Conservation (phyloP, 1,284 basidiomycete species). For the Flammula alnicola region DNA sequence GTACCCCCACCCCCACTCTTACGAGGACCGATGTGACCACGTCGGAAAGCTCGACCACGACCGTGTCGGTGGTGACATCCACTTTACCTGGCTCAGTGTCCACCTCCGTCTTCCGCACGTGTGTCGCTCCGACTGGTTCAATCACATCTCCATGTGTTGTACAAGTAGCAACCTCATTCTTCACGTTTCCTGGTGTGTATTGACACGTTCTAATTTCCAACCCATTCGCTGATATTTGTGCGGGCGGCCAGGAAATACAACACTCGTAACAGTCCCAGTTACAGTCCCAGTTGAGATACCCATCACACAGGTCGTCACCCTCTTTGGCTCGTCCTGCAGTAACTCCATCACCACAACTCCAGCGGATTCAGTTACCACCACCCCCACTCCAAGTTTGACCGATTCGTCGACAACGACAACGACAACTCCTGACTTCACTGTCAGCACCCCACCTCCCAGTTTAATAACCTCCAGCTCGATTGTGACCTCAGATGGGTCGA, state of each 20-base stretch:
- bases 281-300: constrained; percentile 35
- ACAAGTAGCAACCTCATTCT: constrained; percentile 26
- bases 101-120: constrained; percentile 24
- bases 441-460: too few relatives aligned
- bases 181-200: constrained; percentile 34
- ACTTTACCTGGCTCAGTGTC: constrained; percentile 19
- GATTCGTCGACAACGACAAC: too few relatives aligned
- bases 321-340: constrained; percentile 43
- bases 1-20: constrained; percentile 25
- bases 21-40: constrained; percentile 26
- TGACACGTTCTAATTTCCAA: constrained; percentile 2
- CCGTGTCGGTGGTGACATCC: constrained; percentile 15
- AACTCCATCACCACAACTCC: constrained; percentile 21
- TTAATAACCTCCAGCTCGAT: too few relatives aligned
- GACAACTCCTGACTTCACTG: too few relatives aligned
- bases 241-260: constrained; percentile 25
- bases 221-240: not conserved
- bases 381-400: too few relatives aligned
- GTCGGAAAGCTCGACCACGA: constrained; percentile 22
- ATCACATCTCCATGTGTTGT: constrained; percentile 24
- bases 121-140: constrained; percentile 20
- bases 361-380: not conserved
- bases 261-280: constrained; percentile 37
- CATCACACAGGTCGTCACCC: constrained; percentile 30
- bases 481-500: too few relatives aligned